Base-by-base conservation (phyloP, 2,329 filamentous ascomycete genomes). In the Aureobasidium musti region DNA sequence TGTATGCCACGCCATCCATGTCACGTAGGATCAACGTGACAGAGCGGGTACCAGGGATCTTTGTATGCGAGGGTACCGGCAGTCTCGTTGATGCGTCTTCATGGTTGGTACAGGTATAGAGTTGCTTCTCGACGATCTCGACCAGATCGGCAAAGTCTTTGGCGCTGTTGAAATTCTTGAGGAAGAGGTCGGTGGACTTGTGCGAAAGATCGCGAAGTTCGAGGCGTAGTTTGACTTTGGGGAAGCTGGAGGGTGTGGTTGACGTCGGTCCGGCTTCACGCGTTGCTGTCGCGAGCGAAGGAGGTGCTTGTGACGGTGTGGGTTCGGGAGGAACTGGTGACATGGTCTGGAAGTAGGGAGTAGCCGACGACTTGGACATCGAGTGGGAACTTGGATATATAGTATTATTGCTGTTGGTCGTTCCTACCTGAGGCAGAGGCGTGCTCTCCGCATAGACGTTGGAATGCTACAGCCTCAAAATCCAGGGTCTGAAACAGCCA, bases 1-100 rank as follows among this genome's bases (percentile, higher is more conserved):
- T 97, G 80, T 97, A 96, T 23, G 94, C 94, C 5, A 98, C 91
- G 59, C 94, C 94, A 56, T 80, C 82, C 86, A 96, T 92, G 70
- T 87, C 82, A 35, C 91, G 87, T 5, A 98, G 82, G 68, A 97
- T 83, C 41, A 98, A 79, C 0, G 93, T 97, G 21, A 98, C 87
- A 61, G 91, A 96, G 68, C 92, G 89, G 11, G 91, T 95, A n/a
- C 86, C 82, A 0, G 85, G 84, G 56, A 85, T 79, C 57, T 63
- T 66, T 72, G 65, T 69, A 39, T 66, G 49, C 23, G 50, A 2
- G 6, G 47, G 65, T 6, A 33, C 37, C 2, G 66, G 57, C 5
- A 45, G 19, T 19, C 26, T 57, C 14, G 50, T 57, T 4, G 50
- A n/a, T 17, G 35, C 33, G n/a, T 54, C 49, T 5, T 49, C 19